These are phyloP conservation scores for Mucor lusitanicus DNA, from an alignment of 371 early-diverging fungal genomes.

Conservation along the genomic window DNA sequence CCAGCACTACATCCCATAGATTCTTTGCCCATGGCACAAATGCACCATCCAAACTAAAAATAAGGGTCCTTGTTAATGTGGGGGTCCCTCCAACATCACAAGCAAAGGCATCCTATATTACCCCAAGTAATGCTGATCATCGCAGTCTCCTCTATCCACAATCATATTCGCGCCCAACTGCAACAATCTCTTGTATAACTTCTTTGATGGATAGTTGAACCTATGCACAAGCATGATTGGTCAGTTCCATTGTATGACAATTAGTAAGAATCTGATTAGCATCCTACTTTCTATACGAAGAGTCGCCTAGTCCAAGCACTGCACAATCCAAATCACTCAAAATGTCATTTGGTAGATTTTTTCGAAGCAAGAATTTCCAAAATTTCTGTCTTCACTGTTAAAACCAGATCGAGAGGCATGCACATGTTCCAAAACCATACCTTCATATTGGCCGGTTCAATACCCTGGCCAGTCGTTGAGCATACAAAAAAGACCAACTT, in stretches of 20 bases:
- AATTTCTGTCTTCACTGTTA: conserved; percentile 52
- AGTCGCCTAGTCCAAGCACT: conserved; percentile 96
- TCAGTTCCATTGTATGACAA: neutral
- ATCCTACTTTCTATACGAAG: conserved; percentile 81
- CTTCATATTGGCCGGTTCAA: conserved; percentile 91
- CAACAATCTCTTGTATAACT: conserved; percentile 82
- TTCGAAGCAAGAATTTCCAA: conserved; percentile 89
- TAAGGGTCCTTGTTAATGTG: neutral
- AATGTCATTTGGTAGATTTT: conserved; percentile 68
- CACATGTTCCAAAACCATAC: conserved; percentile 45
- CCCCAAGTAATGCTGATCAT: conserved; percentile 98
- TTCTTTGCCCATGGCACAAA: conserved; percentile 82
- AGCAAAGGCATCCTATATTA: conserved; percentile 26
- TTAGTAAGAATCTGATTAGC: neutral
- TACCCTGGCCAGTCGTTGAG: conserved; percentile 95
- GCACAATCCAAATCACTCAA: conserved; percentile 71
- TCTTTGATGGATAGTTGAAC: conserved; percentile 96
- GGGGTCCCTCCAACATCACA: neutral
- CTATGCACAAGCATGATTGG: conserved; percentile 32
- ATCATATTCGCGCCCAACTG: conserved; percentile 89
- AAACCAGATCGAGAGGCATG: neutral
- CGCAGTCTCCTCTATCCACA: conserved; percentile 83
- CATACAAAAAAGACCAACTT: conserved; percentile 84
- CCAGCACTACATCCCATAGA: conserved; percentile 70
- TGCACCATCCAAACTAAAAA: conserved; percentile 80